Evolutionary conservation across 345 rosid genomes (phyloP).

Genomic region (Lumnitzera racemosa): DNA sequence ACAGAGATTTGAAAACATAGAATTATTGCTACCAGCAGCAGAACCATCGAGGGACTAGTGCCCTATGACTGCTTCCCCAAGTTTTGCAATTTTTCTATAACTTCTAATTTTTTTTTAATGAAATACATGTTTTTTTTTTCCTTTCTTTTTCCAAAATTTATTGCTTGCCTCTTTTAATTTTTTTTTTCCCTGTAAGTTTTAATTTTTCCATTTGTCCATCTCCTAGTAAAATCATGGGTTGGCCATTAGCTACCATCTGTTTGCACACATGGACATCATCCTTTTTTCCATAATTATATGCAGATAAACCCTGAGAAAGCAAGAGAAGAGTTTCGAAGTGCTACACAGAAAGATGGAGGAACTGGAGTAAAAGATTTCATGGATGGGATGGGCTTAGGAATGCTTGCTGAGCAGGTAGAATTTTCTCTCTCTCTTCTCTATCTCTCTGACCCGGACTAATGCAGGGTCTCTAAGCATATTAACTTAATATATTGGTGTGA

Average conservation of each 20-base stretch:
- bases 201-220: not conserved
- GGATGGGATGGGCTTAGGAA: slow-evolving; percentile 98
- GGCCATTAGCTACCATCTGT: no score
- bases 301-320: slow-evolving; percentile 96
- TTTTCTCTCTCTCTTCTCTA: slow-evolving; percentile 7
- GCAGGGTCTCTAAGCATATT: not conserved
- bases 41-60: no score
- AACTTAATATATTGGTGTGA: not conserved
- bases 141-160: no score
- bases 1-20: not conserved
- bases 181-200: no score
- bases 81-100: no score
- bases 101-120: no score
- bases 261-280: no score
- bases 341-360: slow-evolving; percentile 62
- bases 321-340: slow-evolving; percentile 85
- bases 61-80: no score
- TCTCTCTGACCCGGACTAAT: not conserved
- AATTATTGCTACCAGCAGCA: no score
- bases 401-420: slow-evolving; percentile 81
- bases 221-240: slow-evolving; percentile 9
- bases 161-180: no score
- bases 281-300: not conserved
- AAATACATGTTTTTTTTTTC: no score
- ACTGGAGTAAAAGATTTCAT: slow-evolving; percentile 87